Evolutionary conservation across 2,329 filamentous ascomycete genomes (phyloP), one percentile per base, ranked within the genome.

Genomic region (Aureobasidium pullulans): DNA sequence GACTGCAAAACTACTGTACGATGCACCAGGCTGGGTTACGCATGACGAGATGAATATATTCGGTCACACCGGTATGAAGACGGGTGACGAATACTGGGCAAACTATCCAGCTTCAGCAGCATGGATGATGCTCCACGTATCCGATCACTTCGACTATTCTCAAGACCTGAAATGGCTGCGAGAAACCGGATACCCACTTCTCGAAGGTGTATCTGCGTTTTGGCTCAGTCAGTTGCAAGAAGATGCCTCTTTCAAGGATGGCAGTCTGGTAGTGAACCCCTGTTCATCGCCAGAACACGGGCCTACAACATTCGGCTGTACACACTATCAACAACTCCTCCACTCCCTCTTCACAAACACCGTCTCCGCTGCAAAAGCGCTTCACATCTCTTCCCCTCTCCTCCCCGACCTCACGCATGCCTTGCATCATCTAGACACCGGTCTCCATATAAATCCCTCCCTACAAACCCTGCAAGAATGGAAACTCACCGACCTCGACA

Each of bases 41-140:
- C 81, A 84, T 62, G 76, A 82, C 60, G 81, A 82, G 65, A 79
- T 82, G 62, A 84, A 85, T 63, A 79, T 82, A 2, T 84, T 82
- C 63, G 82, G 82, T 0, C 77, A 82, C 60, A 82, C 81, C 0
- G 80, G 69, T 0, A 78, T 80, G 65, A 78, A 79, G 48, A 73
- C 74, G 48, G 65, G 65, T 8, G 70, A 73, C 23, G 75, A 75
- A 34, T 67, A 71, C 37, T 76, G 76, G 66, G 75, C 72, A 0
- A 68, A 74, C 47, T 75, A 79, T 63, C 74, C 77, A 31, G 77
- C 75, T 0, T 73, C 78, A 0, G 76, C 78, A 1, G 80, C 80
- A 1, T 85, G 82, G 83, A 78, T 84, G 72, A 83, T 82, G 75
- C 79, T 81, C 61, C 81, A 84, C 62, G 78, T 85, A 1, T 80